Evolutionary conservation across 2,329 filamentous ascomycete genomes (phyloP), one percentile per base, ranked within the genome.

Genomic region (Monosporascus cannonballus): DNA sequence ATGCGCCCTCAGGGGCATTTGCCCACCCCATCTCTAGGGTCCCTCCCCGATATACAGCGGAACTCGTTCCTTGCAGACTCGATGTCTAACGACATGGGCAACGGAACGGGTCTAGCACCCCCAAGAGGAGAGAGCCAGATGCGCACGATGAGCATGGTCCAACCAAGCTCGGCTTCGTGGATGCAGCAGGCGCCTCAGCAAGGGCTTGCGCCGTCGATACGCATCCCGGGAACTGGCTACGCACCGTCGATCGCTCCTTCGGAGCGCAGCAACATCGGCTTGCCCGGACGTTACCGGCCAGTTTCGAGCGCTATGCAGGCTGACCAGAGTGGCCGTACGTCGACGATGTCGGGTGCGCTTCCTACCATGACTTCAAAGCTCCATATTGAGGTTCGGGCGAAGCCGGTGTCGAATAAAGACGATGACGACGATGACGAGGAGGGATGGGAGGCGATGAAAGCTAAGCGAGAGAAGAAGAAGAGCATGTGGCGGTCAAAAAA

Each of bases 191-290:
- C 71, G 37, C 67, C 60, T 44, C 72, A 69, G 4, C 59, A 67
- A 18, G 70, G 72, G 6, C 80, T 76, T 59, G 70, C 77, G 17
- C 78, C 78, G 4, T 81, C 79, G 14, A 75, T 81, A 49, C 71
- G 69, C 52, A 61, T 69, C 51, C 76, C 72, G 69, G 80, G 74
- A 47, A 70, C 71, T 49, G 84, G 83, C 8, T 97, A 97, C 70
- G 81, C 91, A 1, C 85, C 91, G 1, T 97, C 93, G 1, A 96
- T 99, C 60, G 93, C 94, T 2, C 94, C 94, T 1, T 96, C 90
- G 5, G 94, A 97, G 73, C 87, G 94, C 56, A 97, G 92, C 76
- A 97, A 95, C 68, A 76, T 96, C 56, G 94, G 94, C 17, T 79
- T 96, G 50, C 91, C 94, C 8, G 86, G 90, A 34, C 85, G 94